phyloP scores from a whole-genome alignment of 2,329 filamentous ascomycete species.

The Penicillium sclerotigenum region DNA sequence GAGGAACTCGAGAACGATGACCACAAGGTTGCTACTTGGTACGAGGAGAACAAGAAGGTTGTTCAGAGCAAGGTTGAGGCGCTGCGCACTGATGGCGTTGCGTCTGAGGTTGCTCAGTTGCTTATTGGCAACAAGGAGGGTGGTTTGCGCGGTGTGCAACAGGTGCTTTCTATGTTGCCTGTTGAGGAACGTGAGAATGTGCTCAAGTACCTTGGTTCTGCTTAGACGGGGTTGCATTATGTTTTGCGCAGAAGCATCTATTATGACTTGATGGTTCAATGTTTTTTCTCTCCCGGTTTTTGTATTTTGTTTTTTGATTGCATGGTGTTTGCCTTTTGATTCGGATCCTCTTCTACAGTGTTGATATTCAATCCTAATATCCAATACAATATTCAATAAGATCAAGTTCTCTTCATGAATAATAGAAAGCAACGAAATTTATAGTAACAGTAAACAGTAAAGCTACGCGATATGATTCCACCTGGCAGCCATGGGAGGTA shows the following conservation, averaged over 20 bases:
- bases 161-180: constrained; percentile 81
- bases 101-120: constrained; percentile 66
- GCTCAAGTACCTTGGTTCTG: constrained; percentile 53
- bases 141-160: constrained; percentile 79
- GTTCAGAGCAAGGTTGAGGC: constrained; percentile 80
- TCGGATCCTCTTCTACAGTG: not conserved
- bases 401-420: not conserved
- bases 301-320: constrained; percentile 7
- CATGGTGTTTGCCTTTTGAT: constrained; percentile 15
- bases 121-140: constrained; percentile 64
- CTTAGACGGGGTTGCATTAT: constrained; percentile 4
- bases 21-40: constrained; percentile 84
- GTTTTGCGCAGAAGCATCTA: not conserved
- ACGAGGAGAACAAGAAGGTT: constrained; percentile 85
- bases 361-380: not conserved
- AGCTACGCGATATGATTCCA: not conserved
- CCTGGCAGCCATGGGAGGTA: not conserved
- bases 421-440: not conserved
- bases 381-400: not conserved
- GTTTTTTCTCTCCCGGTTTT: constrained; percentile 2
- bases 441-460: no score
- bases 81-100: constrained; percentile 72
- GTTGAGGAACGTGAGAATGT: constrained; percentile 84
- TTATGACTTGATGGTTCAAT: constrained; percentile 21
- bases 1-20: constrained; percentile 75